Evolutionary conservation across 2,329 filamentous ascomycete species (phyloP), one percentile per base, ranked within the genome.

Genomic region (Falciphora oryzae): DNA sequence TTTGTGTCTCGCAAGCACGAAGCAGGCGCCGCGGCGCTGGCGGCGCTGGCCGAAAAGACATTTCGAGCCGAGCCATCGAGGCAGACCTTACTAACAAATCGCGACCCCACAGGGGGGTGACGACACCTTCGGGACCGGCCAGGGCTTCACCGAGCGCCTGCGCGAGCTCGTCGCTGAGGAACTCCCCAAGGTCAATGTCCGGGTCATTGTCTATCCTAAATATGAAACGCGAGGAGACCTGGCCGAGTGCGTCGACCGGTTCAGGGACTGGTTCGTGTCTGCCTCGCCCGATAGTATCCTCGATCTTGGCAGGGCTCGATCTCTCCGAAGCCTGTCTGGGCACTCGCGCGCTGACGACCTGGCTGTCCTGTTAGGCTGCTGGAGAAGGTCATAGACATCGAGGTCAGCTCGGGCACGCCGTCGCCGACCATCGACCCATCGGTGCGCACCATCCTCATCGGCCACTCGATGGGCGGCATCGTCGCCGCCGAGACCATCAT

Each of bases 381-480:
- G 69, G 89, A 97, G 73, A 91, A 91, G 71, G 91, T 98, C 70
- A 97, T 98, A 71, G 95, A 98, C 75, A 81, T 97, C 71, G 94
- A 99, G 77, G 93, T 97, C 65, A 87, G 84, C 32, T 90, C 91
- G 69, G 83, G 83, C 59, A 94, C 92, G 0, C 85, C 91, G 1
- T 93, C 90, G 6, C 93, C 93, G 0, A 96, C 91, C 0, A 84
- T 96, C 68, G 92, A 96, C 67, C 92, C 93, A 6, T 92, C 89
- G 0, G 92, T 97, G 27, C 89, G 88, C 71, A 89, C 90, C 32
- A 83, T 97, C 60, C 84, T 97, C 22, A 80, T 96, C 65, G 93
- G 93, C 29, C 93, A 97, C 75, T 93, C 90, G 11, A 97, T 90
- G 91, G 91, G 91, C 70, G 95, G 95, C 70, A 97, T 98, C 71